Percentiles rank a stretch among this genome's conserved stretches.
phyloP scores from a whole-genome alignment of 345 rosid genomes.

The Brassica juncea region DNA sequence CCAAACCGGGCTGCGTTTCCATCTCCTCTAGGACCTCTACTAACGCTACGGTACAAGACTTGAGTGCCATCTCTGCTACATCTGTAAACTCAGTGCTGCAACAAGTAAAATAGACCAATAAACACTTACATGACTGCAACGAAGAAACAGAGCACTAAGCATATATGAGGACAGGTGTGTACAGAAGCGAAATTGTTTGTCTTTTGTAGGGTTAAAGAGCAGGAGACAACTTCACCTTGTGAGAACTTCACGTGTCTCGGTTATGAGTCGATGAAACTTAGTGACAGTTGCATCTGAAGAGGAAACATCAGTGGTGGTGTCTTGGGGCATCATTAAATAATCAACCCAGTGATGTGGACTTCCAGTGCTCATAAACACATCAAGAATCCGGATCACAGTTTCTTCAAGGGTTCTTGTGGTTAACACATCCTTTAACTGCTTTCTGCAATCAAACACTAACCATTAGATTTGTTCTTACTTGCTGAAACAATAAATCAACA shows the following conservation, averaged over 20 bases:
- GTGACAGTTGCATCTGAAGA: constrained; percentile 41
- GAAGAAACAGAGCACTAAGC: background rate
- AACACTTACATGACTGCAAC: constrained; percentile 8
- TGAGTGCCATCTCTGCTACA: constrained; percentile 62
- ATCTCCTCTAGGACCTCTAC: constrained; percentile 67
- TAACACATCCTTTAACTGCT: constrained; percentile 71
- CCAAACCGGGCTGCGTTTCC: constrained; percentile 45
- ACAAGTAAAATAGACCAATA: background rate
- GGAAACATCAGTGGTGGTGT: constrained; percentile 38
- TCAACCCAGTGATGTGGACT: constrained; percentile 72
- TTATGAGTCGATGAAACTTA: constrained; percentile 76
- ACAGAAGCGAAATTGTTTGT: background rate
- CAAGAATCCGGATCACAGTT: constrained; percentile 65
- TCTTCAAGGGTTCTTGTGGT: constrained; percentile 52
- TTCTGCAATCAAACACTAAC: constrained; percentile 48
- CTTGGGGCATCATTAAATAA: background rate
- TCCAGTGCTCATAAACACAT: constrained; percentile 73
- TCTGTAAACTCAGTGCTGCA: constrained; percentile 76
- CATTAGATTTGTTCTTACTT: background rate
- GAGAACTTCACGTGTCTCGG: constrained; percentile 73
- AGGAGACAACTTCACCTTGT: constrained; percentile 52
- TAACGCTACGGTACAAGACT: constrained; percentile 52
- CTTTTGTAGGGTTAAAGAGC: background rate
- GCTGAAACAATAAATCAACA: constrained; percentile 2
- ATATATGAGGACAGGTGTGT: background rate